These are phyloP conservation scores for Neophaeococcomyces aloes DNA, from an alignment of 2,329 filamentous ascomycete species.

Conservation along the genomic window DNA sequence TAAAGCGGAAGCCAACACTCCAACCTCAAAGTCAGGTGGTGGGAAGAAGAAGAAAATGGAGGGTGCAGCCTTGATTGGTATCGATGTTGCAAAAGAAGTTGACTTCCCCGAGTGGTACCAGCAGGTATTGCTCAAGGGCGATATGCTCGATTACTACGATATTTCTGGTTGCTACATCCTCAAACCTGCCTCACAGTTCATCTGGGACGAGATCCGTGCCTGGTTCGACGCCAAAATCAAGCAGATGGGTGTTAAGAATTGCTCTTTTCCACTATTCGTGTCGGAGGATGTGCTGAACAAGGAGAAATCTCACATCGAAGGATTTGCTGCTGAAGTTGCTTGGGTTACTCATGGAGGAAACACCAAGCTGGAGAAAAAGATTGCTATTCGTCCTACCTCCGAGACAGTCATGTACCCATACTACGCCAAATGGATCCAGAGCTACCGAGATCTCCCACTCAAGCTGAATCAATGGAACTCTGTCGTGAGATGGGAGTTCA, in stretches of 20 bases:
- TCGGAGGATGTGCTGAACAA: conserved; percentile 73
- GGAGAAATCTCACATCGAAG: conserved; percentile 95
- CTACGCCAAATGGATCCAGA: conserved; percentile 94
- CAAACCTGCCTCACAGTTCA: conserved; percentile 58
- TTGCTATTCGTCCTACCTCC: conserved; percentile 58
- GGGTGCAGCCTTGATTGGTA: conserved; percentile 64
- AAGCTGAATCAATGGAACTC: conserved; percentile 98
- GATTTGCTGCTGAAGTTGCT: conserved; percentile 68
- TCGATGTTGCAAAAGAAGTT: conserved; percentile 71
- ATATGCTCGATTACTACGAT: conserved; percentile 97
- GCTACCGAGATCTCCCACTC: conserved; percentile 85
- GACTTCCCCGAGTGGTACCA: conserved; percentile 96
- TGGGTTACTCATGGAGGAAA: conserved; percentile 61
- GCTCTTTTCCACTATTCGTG: conserved; percentile 93
- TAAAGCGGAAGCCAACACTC: conserved; percentile 37
- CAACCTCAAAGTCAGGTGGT: conserved; percentile 28
- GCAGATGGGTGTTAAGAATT: conserved; percentile 84
- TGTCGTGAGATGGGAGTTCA: conserved; percentile 91
- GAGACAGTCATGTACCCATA: conserved; percentile 89
- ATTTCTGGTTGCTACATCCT: conserved; percentile 96
- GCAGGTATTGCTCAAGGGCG: conserved; percentile 90
- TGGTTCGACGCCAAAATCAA: conserved; percentile 61
- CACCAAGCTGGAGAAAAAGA: conserved; percentile 75
- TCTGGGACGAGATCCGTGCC: conserved; percentile 57
- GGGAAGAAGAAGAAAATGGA: conserved; percentile 44